Conservation (phyloP, 2,329 filamentous ascomycete genomes). For the Fonsecaea multimorphosa region DNA sequence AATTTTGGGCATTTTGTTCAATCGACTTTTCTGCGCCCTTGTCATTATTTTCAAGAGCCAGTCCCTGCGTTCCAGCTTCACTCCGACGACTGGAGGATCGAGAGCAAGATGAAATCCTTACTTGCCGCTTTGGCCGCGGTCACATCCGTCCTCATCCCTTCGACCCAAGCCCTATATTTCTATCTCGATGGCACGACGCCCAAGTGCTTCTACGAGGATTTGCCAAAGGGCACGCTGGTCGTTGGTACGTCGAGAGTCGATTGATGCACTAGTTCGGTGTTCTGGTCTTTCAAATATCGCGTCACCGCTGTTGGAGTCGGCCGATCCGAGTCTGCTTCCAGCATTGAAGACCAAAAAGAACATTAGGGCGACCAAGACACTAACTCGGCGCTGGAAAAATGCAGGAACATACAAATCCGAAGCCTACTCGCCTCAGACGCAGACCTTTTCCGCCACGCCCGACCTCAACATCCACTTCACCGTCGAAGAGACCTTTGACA, state of each 20-base stretch:
- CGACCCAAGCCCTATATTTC: slow-evolving; percentile 88
- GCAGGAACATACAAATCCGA: slow-evolving; percentile 82
- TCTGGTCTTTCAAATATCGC: not conserved
- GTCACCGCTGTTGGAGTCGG: not conserved
- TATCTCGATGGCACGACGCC: slow-evolving; percentile 84
- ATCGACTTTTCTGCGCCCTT: slow-evolving; percentile 13
- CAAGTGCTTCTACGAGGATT: slow-evolving; percentile 98
- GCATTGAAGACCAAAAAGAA: not conserved
- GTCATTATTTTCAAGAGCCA: not conserved
- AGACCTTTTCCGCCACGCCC: slow-evolving; percentile 73
- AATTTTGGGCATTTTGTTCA: slow-evolving; percentile 22
- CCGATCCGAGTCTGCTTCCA: not conserved
- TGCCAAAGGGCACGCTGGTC: slow-evolving; percentile 95
- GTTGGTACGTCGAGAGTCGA: slow-evolving; percentile 66
- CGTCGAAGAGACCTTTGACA: slow-evolving; percentile 95
- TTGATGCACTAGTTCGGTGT: not conserved
- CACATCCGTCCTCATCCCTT: slow-evolving; percentile 52
- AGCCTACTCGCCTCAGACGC: slow-evolving; percentile 75
- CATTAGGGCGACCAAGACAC: not conserved
- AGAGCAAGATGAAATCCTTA: slow-evolving; percentile 31
- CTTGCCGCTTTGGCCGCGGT: slow-evolving; percentile 25
- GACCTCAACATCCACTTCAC: slow-evolving; percentile 86
- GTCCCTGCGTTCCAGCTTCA: not conserved
- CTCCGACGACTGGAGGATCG: not conserved
- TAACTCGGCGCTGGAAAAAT: slow-evolving; percentile 4